phyloP scores from a whole-genome alignment of 2,329 filamentous ascomycete species.

The Graphilbum ipis-grandicollis region DNA sequence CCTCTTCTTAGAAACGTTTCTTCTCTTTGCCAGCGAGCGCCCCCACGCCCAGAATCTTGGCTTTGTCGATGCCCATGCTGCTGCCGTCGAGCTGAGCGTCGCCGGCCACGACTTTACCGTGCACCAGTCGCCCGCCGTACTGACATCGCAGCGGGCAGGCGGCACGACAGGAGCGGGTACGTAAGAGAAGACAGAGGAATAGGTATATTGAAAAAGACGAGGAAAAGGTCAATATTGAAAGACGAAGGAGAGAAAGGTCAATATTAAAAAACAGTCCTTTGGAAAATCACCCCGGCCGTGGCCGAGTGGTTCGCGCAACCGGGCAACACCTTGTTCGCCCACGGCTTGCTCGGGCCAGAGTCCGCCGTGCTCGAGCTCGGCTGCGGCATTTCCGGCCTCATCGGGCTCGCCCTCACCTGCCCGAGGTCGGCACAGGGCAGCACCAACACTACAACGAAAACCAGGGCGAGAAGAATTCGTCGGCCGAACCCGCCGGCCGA shows the following conservation, averaged over 20 bases:
- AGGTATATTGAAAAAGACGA: too few relatives aligned
- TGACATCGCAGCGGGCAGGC: conserved; percentile 56
- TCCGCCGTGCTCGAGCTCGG: conserved; percentile 67
- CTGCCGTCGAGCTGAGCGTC: conserved; percentile 45
- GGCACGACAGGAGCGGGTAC: conserved; percentile 36
- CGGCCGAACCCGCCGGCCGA: neutral
- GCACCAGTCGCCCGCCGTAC: conserved; percentile 65
- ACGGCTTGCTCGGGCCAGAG: conserved; percentile 22
- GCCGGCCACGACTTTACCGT: conserved; percentile 55
- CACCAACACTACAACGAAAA: neutral
- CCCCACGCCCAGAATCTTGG: conserved; percentile 59
- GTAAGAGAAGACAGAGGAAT: neutral
- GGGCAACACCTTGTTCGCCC: conserved; percentile 42
- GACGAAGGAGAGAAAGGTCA: neutral
- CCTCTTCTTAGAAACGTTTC: conserved; percentile 55
- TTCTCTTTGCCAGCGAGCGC: conserved; percentile 63
- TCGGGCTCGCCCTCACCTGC: conserved; percentile 50
- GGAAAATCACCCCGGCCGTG: conserved; percentile 76
- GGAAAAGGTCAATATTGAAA: neutral
- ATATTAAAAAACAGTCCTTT: conserved; percentile 43
- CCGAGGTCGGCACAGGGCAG: neutral
- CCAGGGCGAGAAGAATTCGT: neutral
- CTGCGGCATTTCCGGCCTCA: conserved; percentile 69
- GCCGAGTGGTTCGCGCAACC: conserved; percentile 59
- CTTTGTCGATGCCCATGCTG: conserved; percentile 59